These are phyloP conservation scores for Thalassiosira profunda DNA, from an alignment of 108 stramenopile species.

Conservation along the genomic window DNA sequence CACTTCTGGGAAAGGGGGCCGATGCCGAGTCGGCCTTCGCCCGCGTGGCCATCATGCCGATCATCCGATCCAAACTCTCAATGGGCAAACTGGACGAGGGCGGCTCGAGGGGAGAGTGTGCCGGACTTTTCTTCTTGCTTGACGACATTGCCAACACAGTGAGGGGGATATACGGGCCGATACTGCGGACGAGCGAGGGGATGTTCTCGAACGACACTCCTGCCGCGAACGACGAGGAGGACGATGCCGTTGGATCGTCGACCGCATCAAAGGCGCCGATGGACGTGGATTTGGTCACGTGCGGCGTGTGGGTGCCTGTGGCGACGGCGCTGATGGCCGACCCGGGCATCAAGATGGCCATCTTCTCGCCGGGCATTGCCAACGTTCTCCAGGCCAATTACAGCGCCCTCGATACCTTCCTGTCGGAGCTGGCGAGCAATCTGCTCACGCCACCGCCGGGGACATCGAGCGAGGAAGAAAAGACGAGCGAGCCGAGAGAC, in stretches of 20 bases:
- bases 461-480: constrained; percentile 1
- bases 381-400: constrained; percentile 88
- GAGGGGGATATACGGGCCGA: constrained; percentile 59
- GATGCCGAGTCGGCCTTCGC: constrained; percentile 90
- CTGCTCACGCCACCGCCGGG: constrained; percentile 40
- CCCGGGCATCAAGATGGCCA: constrained; percentile 86
- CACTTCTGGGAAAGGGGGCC: constrained; percentile 68
- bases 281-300: constrained; percentile 85
- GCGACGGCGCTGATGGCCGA: constrained; percentile 91
- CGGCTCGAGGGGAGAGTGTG: constrained; percentile 90
- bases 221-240: background rate
- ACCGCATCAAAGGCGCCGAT: constrained; percentile 6
- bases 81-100: constrained; percentile 91
- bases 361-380: constrained; percentile 94
- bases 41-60: constrained; percentile 87
- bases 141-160: constrained; percentile 73
- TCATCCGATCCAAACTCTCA: constrained; percentile 83
- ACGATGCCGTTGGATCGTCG: background rate
- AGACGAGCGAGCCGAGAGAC: background rate
- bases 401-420: constrained; percentile 74
- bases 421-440: constrained; percentile 65
- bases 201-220: constrained; percentile 53
- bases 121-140: constrained; percentile 73
- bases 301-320: constrained; percentile 90
- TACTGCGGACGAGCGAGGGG: constrained; percentile 67